These are phyloP conservation scores for Teratosphaeria nubilosa DNA, from an alignment of 2,329 filamentous ascomycete genomes.

Conservation along the genomic window DNA sequence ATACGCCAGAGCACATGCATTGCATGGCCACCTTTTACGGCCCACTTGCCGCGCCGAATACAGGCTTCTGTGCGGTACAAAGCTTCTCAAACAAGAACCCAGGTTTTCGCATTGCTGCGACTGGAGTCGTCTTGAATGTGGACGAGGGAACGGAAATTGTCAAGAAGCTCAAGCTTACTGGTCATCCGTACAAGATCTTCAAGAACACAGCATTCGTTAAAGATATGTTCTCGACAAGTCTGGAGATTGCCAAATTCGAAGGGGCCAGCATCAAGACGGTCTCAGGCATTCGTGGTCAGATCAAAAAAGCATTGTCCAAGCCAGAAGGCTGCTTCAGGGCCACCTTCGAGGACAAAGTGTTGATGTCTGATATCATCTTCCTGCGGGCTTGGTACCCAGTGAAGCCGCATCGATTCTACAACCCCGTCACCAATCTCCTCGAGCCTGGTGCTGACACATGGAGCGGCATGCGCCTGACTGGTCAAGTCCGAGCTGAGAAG, in stretches of 20 bases:
- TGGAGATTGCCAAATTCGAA: conserved; percentile 98
- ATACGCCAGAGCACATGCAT: conserved; percentile 98
- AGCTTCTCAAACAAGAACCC: conserved; percentile 74
- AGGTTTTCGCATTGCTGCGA: conserved; percentile 89
- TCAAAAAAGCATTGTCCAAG: conserved; percentile 88
- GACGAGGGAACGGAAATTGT: conserved; percentile 96
- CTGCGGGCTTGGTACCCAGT: conserved; percentile 94
- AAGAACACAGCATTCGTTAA: conserved; percentile 99
- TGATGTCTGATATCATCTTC: conserved; percentile 95
- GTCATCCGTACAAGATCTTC: conserved; percentile 92
- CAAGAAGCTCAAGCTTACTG: conserved; percentile 97
- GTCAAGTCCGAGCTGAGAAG: conserved; percentile 72
- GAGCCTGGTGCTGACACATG: conserved; percentile 45
- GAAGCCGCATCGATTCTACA: conserved; percentile 92
- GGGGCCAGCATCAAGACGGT: conserved; percentile 93
- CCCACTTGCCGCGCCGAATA: conserved; percentile 88
- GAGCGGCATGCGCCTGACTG: conserved; percentile 89
- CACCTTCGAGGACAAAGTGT: conserved; percentile 96
- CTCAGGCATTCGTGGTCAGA: conserved; percentile 88
- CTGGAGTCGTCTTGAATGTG: conserved; percentile 84
- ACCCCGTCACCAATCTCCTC: conserved; percentile 85
- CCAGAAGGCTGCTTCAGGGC: conserved; percentile 94
- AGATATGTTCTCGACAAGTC: conserved; percentile 88
- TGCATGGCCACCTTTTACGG: conserved; percentile 95
- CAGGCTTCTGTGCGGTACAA: conserved; percentile 89